phyloP scores from a whole-genome alignment of 2,329 filamentous ascomycete genomes.

The Exophiala calicioides region DNA sequence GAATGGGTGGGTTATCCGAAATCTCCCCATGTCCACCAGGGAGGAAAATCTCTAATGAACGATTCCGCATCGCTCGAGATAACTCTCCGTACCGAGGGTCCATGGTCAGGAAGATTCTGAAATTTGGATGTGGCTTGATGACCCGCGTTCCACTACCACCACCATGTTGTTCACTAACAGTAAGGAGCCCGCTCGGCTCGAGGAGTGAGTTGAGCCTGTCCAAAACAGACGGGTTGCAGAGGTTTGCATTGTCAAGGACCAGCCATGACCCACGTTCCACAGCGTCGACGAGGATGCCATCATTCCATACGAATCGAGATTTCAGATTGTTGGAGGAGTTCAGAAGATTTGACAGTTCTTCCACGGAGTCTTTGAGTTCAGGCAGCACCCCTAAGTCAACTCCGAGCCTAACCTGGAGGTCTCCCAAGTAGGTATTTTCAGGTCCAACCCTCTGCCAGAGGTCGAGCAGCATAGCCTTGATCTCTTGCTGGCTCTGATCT shows the following conservation, averaged over 20 bases:
- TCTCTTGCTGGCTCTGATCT: not conserved
- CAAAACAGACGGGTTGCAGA: slow-evolving; percentile 91
- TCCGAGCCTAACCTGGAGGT: slow-evolving; percentile 1
- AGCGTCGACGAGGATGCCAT: slow-evolving; percentile 87
- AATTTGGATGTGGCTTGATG: slow-evolving; percentile 78
- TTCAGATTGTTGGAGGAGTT: not conserved
- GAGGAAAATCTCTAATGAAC: slow-evolving; percentile 86
- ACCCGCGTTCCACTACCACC: slow-evolving; percentile 74
- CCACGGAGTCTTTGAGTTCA: slow-evolving; percentile 1
- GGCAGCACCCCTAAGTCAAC: slow-evolving; percentile 1
- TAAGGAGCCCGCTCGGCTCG: slow-evolving; percentile 82
- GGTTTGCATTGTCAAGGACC: slow-evolving; percentile 93
- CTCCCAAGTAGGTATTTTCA: not conserved
- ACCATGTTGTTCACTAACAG: slow-evolving; percentile 88
- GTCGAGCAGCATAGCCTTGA: slow-evolving; percentile 1
- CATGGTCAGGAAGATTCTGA: slow-evolving; percentile 90
- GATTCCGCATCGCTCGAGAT: slow-evolving; percentile 93
- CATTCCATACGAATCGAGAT: slow-evolving; percentile 80
- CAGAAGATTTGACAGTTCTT: slow-evolving; percentile 4
- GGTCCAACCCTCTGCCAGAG: slow-evolving; percentile 8
- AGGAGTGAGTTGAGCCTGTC: slow-evolving; percentile 93
- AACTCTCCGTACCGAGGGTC: slow-evolving; percentile 90
- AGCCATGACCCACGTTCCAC: slow-evolving; percentile 86
- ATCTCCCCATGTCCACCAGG: slow-evolving; percentile 44
- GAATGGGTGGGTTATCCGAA: slow-evolving; percentile 8